These are phyloP conservation scores for Pythium sp. DNA, from an alignment of 352 stramenopile species.

Conservation along the genomic window DNA sequence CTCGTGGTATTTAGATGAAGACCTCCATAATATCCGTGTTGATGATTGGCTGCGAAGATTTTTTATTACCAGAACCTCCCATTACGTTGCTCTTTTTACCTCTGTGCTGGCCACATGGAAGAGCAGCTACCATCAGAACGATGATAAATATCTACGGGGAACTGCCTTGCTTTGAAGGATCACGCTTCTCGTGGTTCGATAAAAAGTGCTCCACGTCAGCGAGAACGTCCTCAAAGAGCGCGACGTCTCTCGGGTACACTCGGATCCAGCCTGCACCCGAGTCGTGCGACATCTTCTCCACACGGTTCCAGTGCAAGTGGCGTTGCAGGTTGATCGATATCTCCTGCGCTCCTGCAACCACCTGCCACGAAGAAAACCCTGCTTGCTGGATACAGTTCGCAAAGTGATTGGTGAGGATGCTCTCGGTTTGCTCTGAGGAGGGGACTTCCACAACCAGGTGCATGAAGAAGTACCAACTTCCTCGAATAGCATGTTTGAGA, in stretches of 20 bases:
- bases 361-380: conserved; percentile 83
- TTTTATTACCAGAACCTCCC: conserved; percentile 9
- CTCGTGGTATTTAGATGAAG: conserved; percentile 45
- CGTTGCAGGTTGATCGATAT: conserved; percentile 86
- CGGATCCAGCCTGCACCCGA: conserved; percentile 83
- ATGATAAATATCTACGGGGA: conserved; percentile 18
- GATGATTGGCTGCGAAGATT: conserved; percentile 8
- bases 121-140: background rate
- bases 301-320: conserved; percentile 85
- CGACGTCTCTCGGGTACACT: conserved; percentile 81
- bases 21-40: background rate
- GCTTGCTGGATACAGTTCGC: conserved; percentile 78
- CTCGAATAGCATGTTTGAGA: conserved; percentile 67
- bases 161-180: conserved; percentile 19
- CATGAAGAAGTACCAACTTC: conserved; percentile 84
- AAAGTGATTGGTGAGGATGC: conserved; percentile 64
- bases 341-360: conserved; percentile 80
- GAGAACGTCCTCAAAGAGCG: conserved; percentile 71
- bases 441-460: conserved; percentile 79
- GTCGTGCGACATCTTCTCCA: conserved; percentile 88
- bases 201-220: conserved; percentile 73
- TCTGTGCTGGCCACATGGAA: conserved; percentile 14
- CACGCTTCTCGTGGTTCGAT: conserved; percentile 44
- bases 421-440: conserved; percentile 37
- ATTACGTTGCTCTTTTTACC: conserved; percentile 1